Base-by-base conservation (phyloP, 495 filamentous ascomycete species). In the Talaromyces ruber region DNA sequence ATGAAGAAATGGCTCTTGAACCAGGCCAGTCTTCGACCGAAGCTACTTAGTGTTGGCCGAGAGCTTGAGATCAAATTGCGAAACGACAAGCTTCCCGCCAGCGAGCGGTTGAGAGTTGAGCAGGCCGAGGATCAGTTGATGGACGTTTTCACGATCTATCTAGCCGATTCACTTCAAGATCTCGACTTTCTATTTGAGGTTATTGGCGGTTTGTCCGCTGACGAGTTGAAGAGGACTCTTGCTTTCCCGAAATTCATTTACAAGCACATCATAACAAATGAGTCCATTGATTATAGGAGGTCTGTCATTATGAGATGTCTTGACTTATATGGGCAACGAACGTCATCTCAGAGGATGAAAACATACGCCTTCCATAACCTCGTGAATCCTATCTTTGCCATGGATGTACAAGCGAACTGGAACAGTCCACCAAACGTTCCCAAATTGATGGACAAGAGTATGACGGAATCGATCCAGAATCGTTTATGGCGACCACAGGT, bases 371-470 rank as follows among this genome's bases (percentile, higher is more conserved):
- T 98, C 67, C 90, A 88, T 64, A 84, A 96, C 66, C 79, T 99
- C 25, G 90, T 98, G 57, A 99, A 99, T 69, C 94, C 95, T 0
- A 95, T 98, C 47, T 84, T 99, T 53, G 93, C 94, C 2, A 97
- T 95, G 92, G 95, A 99, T 73, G 88, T 96, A 52, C 90, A 90
- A 82, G 62, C 62, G n/a, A 74, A 74, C 1, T 77, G 76, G 72
- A 80, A 82, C 55, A 78, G 74, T 24, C 70, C 76, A 4, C 67
- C 79, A 16, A 87, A 86, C 67, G 81, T 82, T 4, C 87, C 87
- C 16, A 87, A 88, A 56, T 75, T 99, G 21, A 88, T 98, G 70
- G 92, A 98, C 69, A 90, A 87, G 74, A 80, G 86, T 22, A 86
- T 98, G 76, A 92, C 92, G 34, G 93, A 98, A 60, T 87, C 89